Conservation (phyloP, 2,329 filamentous ascomycete genomes). For the Colletotrichum magnum region DNA sequence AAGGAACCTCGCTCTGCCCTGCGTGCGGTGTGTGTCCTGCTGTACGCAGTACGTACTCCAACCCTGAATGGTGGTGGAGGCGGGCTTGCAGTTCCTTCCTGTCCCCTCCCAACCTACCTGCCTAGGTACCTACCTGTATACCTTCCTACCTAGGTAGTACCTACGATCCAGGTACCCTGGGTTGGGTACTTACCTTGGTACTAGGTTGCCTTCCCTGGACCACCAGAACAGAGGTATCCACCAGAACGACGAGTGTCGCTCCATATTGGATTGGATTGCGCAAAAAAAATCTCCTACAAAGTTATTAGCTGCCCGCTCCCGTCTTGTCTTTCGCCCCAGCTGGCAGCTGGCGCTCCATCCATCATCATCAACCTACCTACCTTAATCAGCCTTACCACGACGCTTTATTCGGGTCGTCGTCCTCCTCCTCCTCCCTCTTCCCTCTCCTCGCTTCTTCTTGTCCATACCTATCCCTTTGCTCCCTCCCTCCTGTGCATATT, state of each 20-base stretch:
- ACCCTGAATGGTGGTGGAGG: too few species aligned
- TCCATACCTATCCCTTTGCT: constrained; percentile 24
- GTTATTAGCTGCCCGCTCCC: constrained; percentile 40
- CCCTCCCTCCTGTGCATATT: constrained; percentile 14
- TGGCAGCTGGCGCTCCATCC: constrained; percentile 35
- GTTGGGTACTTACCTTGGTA: too few species aligned
- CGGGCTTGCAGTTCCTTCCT: too few species aligned
- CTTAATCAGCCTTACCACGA: constrained; percentile 40
- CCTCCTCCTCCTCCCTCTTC: constrained; percentile 11
- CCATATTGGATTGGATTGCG: constrained; percentile 19
- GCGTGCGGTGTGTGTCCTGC: too few species aligned
- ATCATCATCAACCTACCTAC: constrained; percentile 13
- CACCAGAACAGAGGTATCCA: neutral
- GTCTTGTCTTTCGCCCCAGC: constrained; percentile 35
- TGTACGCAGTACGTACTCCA: too few species aligned
- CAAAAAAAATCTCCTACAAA: constrained; percentile 34
- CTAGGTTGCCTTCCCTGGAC: too few species aligned
- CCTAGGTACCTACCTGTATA: too few species aligned
- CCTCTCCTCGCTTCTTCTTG: neutral
- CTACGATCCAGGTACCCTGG: neutral
- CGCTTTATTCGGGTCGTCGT: constrained; percentile 26
- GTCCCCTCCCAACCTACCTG: neutral
- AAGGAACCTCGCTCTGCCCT: too few species aligned
- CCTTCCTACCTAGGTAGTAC: neutral
- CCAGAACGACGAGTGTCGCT: constrained; percentile 8